These are phyloP conservation scores for Pythium utonaiense DNA, from an alignment of 352 stramenopile species.

Conservation along the genomic window DNA sequence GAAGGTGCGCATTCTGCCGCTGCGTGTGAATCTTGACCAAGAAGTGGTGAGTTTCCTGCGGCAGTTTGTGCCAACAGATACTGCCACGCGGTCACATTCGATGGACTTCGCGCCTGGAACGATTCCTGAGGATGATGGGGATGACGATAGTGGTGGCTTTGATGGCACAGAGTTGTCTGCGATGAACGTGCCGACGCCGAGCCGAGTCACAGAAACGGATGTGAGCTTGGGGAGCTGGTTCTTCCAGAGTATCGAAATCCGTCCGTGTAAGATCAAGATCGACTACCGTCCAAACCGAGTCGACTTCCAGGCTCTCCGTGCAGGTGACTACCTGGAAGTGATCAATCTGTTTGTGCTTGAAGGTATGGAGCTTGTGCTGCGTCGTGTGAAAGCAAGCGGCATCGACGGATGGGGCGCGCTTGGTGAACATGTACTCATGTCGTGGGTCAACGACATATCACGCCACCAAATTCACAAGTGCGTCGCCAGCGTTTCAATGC, in stretches of 20 bases:
- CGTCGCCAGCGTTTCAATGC: conserved; percentile 85
- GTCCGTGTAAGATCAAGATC: conserved; percentile 89
- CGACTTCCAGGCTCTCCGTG: conserved; percentile 75
- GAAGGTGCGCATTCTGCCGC: conserved; percentile 65
- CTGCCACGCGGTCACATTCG: not conserved
- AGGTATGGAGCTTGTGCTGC: conserved; percentile 85
- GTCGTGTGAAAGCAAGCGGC: conserved; percentile 79
- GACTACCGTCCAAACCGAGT: conserved; percentile 87
- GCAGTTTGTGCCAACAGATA: conserved; percentile 61
- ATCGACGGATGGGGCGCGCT: conserved; percentile 74
- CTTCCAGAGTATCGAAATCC: conserved; percentile 86
- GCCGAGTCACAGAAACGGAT: conserved; percentile 35
- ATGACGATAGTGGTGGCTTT: conserved; percentile 16
- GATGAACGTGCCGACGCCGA: conserved; percentile 20
- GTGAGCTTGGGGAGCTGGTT: conserved; percentile 67
- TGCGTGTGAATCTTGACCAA: conserved; percentile 85
- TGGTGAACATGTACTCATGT: conserved; percentile 73
- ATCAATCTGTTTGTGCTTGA: conserved; percentile 89
- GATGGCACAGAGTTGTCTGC: conserved; percentile 57
- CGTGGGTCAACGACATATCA: conserved; percentile 87
- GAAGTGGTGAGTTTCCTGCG: conserved; percentile 85
- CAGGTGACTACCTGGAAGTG: conserved; percentile 85
- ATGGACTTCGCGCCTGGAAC: not conserved
- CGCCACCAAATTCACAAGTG: conserved; percentile 88
- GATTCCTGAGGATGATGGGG: conserved; percentile 14